Percentiles rank a stretch among this genome's conserved stretches.
phyloP scores from a whole-genome alignment of 2,329 filamentous ascomycete genomes.

The Laburnicola sp. region DNA sequence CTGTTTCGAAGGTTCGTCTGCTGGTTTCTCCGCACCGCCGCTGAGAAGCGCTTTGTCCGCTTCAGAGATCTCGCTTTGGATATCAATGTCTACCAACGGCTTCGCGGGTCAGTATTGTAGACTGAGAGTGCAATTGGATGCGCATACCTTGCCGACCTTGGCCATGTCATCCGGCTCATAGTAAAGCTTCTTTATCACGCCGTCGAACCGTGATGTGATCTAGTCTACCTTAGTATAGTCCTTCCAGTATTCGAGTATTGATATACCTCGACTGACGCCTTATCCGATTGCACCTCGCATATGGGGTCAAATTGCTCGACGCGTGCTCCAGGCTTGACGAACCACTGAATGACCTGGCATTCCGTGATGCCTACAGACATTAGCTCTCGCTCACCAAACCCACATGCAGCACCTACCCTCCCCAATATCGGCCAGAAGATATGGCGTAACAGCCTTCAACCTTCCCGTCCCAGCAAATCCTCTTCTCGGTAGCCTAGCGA shows the following conservation, averaged over 20 bases:
- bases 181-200: slow-evolving; percentile 93
- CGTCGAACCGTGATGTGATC: slow-evolving; percentile 94
- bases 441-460: slow-evolving; percentile 68
- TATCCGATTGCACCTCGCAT: slow-evolving; percentile 98
- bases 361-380: slow-evolving; percentile 79
- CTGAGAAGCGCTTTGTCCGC: slow-evolving; percentile 57
- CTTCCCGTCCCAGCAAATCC: slow-evolving; percentile 45
- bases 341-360: slow-evolving; percentile 99
- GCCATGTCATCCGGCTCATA: slow-evolving; percentile 97
- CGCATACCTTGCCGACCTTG: slow-evolving; percentile 73
- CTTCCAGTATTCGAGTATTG: background rate
- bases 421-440: slow-evolving; percentile 81
- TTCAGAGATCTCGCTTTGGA: slow-evolving; percentile 72
- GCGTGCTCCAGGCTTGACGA: slow-evolving; percentile 90
- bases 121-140: background rate
- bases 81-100: slow-evolving; percentile 93
- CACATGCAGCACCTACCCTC: slow-evolving; percentile 61
- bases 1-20: slow-evolving; percentile 21
- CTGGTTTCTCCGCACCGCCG: slow-evolving; percentile 34
- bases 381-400: slow-evolving; percentile 7
- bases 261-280: slow-evolving; percentile 68
- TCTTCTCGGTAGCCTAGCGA: slow-evolving; percentile 31
- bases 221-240: slow-evolving; percentile 46
- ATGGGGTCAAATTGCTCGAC: slow-evolving; percentile 98
- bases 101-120: slow-evolving; percentile 43